Conservation (phyloP, 257 asterid species). For the Solanum paucissectum region DNA sequence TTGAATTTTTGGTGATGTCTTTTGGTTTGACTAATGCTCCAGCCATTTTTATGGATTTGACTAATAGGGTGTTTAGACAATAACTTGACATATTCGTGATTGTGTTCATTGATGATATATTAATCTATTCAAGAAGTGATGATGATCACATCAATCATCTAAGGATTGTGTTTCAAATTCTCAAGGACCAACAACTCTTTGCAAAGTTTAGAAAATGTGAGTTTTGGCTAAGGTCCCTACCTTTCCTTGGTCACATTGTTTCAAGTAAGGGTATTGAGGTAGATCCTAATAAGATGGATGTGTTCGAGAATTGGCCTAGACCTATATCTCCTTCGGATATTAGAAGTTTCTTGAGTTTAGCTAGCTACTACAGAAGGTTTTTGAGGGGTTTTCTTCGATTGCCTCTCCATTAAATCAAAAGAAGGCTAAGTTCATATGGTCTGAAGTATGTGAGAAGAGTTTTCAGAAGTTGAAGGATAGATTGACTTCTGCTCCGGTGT, state of each 20-base stretch:
- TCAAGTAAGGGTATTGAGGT: neutral
- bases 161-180: neutral
- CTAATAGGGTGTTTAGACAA: neutral
- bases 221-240: neutral
- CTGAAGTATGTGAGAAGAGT: neutral
- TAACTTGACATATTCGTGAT: neutral
- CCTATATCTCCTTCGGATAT: neutral
- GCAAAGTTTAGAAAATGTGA: neutral
- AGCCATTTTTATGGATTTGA: neutral
- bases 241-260: neutral
- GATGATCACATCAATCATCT: neutral
- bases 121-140: neutral
- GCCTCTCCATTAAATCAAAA: neutral
- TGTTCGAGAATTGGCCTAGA: neutral
- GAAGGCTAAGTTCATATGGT: neutral
- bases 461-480: neutral
- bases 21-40: neutral
- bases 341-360: neutral
- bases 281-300: neutral
- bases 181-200: neutral
- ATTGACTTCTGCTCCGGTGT: neutral
- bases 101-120: neutral
- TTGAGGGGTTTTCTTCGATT: neutral
- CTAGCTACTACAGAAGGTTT: neutral
- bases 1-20: too few species aligned